Base-by-base conservation (phyloP, 2,329 filamentous ascomycete species). In the Cordyceps sp. region DNA sequence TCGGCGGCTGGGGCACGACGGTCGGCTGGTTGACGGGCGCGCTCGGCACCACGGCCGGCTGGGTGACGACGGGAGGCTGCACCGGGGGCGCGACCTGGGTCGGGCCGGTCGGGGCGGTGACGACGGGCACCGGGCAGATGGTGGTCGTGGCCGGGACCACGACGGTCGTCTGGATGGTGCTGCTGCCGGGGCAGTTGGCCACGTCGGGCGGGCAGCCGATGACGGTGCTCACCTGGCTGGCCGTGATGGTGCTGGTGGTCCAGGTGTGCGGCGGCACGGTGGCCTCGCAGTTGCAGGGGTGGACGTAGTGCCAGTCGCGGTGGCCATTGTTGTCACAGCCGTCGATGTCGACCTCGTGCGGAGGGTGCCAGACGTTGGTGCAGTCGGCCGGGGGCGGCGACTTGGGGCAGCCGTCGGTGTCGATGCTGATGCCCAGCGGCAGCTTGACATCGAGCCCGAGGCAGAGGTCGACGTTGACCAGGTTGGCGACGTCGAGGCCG, bases 231-330 rank as follows among this genome's bases (percentile, higher is more conserved):
- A 49, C 45, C 26, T 47, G 44, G 15, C 57, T 59, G 32, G 46
- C 44, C 32, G 49, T 59, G 43, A 61, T 42, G 37, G 57, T 62
- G 47, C 52, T 57, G 24, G 55, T 60, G 18, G 50, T 54, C 55
- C 54, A 61, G 38, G 46, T 45, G 40, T 52, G 46, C 28, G 45
- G 35, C 26, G 42, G 39, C 32, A 25, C 26, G 10, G 27, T 31
- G 24, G 46, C 32, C 33, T 37, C 34, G 33, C 39, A 42, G 35
- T 43, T 39, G 36, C 49, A 49, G 26, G 47, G 46, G 37, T 50
- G 49, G 26, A 54, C 50, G 38, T 44, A 58, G 41, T 58, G 53
- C 54, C 55, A 58, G 19, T 40, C 42, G 22, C 46, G 26, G 14
- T 42, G 39, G 21, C 37, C 39, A 29, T 47, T 37, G 36, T 45